A percentile compares a stretch with the other conserved stretches of the same genome.
phyloP scores from a whole-genome alignment of 768 basidiomycete species.

The Xanthoconium stramineum region DNA sequence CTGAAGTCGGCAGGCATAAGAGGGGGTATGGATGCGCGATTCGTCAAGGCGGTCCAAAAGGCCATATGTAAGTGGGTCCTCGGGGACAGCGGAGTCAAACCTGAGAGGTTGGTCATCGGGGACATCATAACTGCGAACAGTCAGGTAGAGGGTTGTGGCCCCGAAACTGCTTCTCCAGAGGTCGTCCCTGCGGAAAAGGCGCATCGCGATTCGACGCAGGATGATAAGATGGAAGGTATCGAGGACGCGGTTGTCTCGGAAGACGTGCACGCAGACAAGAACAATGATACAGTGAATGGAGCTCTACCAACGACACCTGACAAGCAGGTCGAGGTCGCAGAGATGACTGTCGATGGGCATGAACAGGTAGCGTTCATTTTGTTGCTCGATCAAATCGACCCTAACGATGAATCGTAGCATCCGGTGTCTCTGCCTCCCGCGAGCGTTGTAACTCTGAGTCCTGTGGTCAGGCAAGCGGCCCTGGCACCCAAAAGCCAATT shows the following conservation, averaged over 20 bases:
- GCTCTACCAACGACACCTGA: background rate
- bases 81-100: constrained; percentile 11
- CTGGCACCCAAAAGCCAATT: constrained; percentile 23
- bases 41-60: constrained; percentile 37
- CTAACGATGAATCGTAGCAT: constrained; percentile 9
- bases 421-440: background rate
- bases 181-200: background rate
- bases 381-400: background rate
- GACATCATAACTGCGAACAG: background rate
- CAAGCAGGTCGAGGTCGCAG: constrained; percentile 3
- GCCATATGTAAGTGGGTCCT: constrained; percentile 29
- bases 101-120: constrained; percentile 7
- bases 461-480: constrained; percentile 10
- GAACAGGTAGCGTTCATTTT: constrained; percentile 20
- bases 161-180: background rate
- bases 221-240: constrained; percentile 21
- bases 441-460: constrained; percentile 4
- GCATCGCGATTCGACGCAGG: constrained; percentile 1
- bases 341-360: constrained; percentile 17
- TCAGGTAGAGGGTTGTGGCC: background rate
- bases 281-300: background rate
- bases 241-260: background rate
- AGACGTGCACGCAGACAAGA: background rate
- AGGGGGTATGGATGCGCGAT: constrained; percentile 36
- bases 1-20: constrained; percentile 33